Conservation (phyloP, 352 stramenopile species). For the Phytophthora constricta region DNA sequence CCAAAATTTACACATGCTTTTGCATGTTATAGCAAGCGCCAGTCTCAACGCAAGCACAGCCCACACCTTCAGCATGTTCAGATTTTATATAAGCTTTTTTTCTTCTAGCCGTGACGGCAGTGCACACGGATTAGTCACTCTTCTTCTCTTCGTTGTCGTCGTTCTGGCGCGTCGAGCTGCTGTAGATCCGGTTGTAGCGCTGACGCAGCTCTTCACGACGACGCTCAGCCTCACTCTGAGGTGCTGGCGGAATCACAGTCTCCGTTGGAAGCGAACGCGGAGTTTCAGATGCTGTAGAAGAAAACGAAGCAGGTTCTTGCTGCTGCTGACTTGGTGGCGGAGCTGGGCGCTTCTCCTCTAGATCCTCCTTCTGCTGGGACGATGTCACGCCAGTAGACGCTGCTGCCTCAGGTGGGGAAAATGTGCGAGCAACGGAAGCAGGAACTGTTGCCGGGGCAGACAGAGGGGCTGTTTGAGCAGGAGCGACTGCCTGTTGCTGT, state of each 20-base stretch:
- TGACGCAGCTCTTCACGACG: constrained; percentile 60
- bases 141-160: constrained; percentile 49
- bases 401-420: neutral
- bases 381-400: neutral
- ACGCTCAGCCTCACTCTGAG: constrained; percentile 53
- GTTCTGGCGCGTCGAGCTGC: constrained; percentile 18
- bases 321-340: constrained; percentile 20
- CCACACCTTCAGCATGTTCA: too few relatives aligned
- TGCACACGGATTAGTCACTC: constrained; percentile 33
- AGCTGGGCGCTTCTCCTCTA: constrained; percentile 53
- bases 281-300: too few relatives aligned
- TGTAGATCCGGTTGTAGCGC: constrained; percentile 66
- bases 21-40: too few relatives aligned
- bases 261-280: constrained; percentile 34
- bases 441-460: constrained; percentile 10
- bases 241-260: constrained; percentile 43
- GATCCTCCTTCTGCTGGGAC: constrained; percentile 24
- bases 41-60: too few relatives aligned
- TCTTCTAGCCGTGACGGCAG: too few relatives aligned
- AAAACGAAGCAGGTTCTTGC: constrained; percentile 7
- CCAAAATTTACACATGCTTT: constrained; percentile 9
- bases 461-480: constrained; percentile 18
- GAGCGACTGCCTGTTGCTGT: constrained; percentile 5
- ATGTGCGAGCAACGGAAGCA: constrained; percentile 11
- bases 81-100: too few relatives aligned